A percentile compares a stretch with the other conserved stretches of the same genome.
phyloP scores from a whole-genome alignment of 2,329 filamentous ascomycete genomes.

The Curvularia sp. region DNA sequence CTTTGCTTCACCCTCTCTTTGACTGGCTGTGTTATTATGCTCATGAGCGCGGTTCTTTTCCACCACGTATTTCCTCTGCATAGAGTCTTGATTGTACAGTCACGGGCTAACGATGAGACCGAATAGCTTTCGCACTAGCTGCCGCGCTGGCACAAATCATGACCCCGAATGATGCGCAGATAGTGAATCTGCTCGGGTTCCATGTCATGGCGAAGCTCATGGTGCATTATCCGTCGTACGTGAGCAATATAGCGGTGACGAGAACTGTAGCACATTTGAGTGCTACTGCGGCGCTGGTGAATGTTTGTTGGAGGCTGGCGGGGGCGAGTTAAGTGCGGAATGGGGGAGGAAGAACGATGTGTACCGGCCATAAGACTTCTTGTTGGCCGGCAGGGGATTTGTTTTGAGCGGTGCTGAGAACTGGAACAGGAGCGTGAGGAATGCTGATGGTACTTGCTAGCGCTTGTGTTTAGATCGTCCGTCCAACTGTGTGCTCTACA shows the following conservation, averaged over 20 bases:
- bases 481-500: neutral
- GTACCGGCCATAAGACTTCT: too few relatives aligned
- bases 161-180: slow-evolving; percentile 31
- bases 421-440: neutral
- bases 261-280: slow-evolving; percentile 28
- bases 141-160: slow-evolving; percentile 32
- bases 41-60: too few relatives aligned
- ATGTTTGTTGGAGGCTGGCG: slow-evolving; percentile 34
- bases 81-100: neutral
- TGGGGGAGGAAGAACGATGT: too few relatives aligned
- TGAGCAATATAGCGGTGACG: slow-evolving; percentile 27
- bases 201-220: slow-evolving; percentile 34
- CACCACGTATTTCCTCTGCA: too few relatives aligned
- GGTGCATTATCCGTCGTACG: slow-evolving; percentile 31
- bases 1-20: too few relatives aligned
- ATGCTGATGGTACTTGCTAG: neutral
- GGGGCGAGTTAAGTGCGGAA: slow-evolving; percentile 13
- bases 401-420: too few relatives aligned
- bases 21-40: too few relatives aligned
- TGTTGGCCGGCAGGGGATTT: too few relatives aligned
- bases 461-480: neutral
- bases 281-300: slow-evolving; percentile 32
- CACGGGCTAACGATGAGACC: neutral
- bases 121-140: slow-evolving; percentile 27
- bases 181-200: slow-evolving; percentile 31